These are phyloP conservation scores for Penicillium sp. DNA, from an alignment of 2,329 filamentous ascomycete genomes.

Conservation along the genomic window DNA sequence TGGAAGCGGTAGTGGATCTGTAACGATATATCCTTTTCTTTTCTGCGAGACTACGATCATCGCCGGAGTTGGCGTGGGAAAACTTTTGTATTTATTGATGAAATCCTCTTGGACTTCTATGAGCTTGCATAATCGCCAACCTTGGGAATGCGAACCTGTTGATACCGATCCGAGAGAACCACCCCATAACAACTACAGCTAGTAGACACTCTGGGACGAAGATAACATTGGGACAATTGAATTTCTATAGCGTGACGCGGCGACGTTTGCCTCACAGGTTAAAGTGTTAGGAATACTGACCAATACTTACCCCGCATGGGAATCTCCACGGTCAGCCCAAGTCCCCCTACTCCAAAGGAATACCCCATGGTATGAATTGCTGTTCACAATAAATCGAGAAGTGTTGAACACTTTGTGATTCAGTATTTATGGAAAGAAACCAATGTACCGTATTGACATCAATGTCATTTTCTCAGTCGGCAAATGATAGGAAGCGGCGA, in stretches of 20 bases:
- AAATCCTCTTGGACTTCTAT: background rate
- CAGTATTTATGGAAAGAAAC: no score
- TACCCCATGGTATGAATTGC: no score
- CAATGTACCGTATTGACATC: no score
- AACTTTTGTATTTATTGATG: background rate
- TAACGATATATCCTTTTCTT: background rate
- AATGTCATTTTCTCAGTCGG: no score
- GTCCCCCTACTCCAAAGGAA: background rate
- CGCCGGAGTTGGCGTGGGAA: conserved; percentile 5
- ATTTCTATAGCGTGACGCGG: background rate
- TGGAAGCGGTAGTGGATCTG: conserved; percentile 36
- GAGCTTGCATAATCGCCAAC: no score
- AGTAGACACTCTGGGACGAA: background rate
- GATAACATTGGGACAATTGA: background rate
- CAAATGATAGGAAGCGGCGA: no score
- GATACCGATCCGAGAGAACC: no score
- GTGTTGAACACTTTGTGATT: no score
- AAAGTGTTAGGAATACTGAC: background rate
- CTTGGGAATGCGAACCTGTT: no score
- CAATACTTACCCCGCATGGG: background rate
- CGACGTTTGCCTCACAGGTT: background rate
- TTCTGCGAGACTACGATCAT: conserved; percentile 4
- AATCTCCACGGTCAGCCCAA: background rate
- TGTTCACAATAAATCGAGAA: no score
- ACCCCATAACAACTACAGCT: conserved; percentile 6